phyloP scores from a whole-genome alignment of 73 alveolate genomes.

The Diophrys sp. region DNA sequence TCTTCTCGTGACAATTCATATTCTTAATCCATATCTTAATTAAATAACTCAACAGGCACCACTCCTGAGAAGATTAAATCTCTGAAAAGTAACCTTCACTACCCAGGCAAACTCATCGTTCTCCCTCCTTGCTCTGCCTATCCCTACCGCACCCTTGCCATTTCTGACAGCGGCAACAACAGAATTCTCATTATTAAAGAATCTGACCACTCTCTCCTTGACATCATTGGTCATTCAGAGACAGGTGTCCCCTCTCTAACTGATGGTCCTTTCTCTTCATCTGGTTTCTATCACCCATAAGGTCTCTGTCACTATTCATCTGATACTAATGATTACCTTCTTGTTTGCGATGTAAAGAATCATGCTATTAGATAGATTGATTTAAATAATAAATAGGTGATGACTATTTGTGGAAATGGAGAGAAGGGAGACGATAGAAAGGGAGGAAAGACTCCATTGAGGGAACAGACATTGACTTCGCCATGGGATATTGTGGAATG shows the following conservation, averaged over 20 bases:
- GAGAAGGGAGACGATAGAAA: constrained; percentile 46
- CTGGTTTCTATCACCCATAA: constrained; percentile 39
- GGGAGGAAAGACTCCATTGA: constrained; percentile 26
- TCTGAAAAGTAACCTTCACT: constrained; percentile 9
- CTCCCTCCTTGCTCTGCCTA: constrained; percentile 9
- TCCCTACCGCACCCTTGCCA: constrained; percentile 4
- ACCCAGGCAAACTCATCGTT: constrained; percentile 37
- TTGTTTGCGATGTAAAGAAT: constrained; percentile 52
- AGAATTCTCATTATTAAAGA: constrained; percentile 41
- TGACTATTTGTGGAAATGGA: constrained; percentile 43
- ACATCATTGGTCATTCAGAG: constrained; percentile 31
- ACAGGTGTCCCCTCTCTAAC: constrained; percentile 27
- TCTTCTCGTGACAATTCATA: too few species aligned
- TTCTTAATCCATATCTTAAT: too few species aligned
- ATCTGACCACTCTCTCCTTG: constrained; percentile 14
- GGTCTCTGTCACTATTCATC: constrained; percentile 34
- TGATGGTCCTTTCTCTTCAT: constrained; percentile 36
- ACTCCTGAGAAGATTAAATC: constrained; percentile 28
- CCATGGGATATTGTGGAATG: constrained; percentile 57
- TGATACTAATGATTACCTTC: constrained; percentile 27
- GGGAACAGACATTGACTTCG: constrained; percentile 15
- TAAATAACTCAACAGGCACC: background rate
- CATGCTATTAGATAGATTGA: constrained; percentile 49
- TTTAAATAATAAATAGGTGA: constrained; percentile 18
- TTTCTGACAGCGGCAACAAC: constrained; percentile 54